A percentile compares a stretch with the other conserved stretches of the same genome.
phyloP scores from a whole-genome alignment of 1,284 basidiomycete species.

The Microstroma glucosiphilum region DNA sequence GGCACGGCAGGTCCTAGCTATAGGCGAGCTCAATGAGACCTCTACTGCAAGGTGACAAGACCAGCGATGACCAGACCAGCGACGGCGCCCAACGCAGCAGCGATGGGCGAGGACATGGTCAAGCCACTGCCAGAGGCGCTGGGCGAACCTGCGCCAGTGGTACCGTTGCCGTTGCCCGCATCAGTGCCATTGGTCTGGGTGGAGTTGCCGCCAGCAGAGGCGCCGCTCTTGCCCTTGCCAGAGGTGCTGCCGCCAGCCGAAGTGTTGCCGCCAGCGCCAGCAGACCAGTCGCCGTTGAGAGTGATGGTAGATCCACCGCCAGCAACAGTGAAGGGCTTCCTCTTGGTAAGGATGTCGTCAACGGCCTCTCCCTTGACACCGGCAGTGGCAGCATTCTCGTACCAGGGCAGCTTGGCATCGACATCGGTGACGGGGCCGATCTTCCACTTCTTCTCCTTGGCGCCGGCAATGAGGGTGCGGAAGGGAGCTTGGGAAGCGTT shows the following conservation, averaged over 20 bases:
- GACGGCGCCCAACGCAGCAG: no score
- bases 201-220: background rate
- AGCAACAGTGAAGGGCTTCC: background rate
- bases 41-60: no score
- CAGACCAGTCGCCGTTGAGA: background rate
- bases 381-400: background rate
- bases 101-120: no score
- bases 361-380: background rate
- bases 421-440: background rate
- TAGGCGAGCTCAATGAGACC: no score
- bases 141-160: background rate
- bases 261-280: background rate
- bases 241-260: background rate
- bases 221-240: conserved; percentile 4
- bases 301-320: background rate
- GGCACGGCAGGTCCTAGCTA: no score
- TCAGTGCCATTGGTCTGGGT: background rate
- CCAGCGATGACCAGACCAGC: no score
- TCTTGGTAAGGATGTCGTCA: background rate
- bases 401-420: background rate
- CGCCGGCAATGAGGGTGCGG: background rate
- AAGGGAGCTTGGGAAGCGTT: background rate
- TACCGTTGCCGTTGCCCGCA: background rate
- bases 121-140: no score
- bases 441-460: background rate